Evolutionary conservation across 331 rosid genomes (phyloP).

Genomic region (Acacia concinna): DNA sequence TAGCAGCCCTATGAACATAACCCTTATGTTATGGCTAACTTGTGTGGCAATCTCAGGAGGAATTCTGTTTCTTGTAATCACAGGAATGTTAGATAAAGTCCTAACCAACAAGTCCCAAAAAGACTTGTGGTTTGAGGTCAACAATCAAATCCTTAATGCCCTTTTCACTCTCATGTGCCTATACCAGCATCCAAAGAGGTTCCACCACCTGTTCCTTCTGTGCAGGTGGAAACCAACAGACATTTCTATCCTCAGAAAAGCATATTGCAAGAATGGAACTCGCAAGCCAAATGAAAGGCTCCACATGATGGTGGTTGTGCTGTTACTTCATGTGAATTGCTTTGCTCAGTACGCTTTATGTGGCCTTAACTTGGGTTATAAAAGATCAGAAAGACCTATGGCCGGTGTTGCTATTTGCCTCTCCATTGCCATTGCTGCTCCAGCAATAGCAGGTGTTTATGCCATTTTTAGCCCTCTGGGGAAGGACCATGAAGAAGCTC

Average conservation of each 20-base stretch:
- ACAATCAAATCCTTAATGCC: conserved; percentile 68
- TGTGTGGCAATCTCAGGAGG: conserved; percentile 56
- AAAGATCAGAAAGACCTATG: conserved; percentile 46
- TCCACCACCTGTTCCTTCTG: conserved; percentile 52
- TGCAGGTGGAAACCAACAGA: conserved; percentile 58
- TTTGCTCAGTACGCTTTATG: conserved; percentile 65
- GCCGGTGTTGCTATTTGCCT: conserved; percentile 47
- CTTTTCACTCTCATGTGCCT: conserved; percentile 68
- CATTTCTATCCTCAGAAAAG: conserved; percentile 38
- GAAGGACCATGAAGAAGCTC: conserved; percentile 47
- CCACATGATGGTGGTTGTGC: conserved; percentile 54
- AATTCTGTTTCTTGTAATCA: conserved; percentile 64
- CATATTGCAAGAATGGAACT: conserved; percentile 55
- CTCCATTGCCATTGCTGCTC: conserved; percentile 54
- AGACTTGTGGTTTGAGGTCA: conserved; percentile 59
- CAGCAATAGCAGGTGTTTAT: conserved; percentile 50
- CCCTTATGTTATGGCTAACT: conserved; percentile 49
- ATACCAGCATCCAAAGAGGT: conserved; percentile 59
- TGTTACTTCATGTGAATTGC: conserved; percentile 61
- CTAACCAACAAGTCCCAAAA: conserved; percentile 47
- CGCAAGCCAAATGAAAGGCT: conserved; percentile 51
- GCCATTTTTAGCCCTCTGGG: conserved; percentile 59
- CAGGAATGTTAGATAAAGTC: conserved; percentile 53
- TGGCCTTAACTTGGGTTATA: conserved; percentile 55
- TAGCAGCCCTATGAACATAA: conserved; percentile 54